Evolutionary conservation across 2,329 filamentous ascomycete genomes (phyloP).

Genomic region (Pseudophaeomoniella oleicola): DNA sequence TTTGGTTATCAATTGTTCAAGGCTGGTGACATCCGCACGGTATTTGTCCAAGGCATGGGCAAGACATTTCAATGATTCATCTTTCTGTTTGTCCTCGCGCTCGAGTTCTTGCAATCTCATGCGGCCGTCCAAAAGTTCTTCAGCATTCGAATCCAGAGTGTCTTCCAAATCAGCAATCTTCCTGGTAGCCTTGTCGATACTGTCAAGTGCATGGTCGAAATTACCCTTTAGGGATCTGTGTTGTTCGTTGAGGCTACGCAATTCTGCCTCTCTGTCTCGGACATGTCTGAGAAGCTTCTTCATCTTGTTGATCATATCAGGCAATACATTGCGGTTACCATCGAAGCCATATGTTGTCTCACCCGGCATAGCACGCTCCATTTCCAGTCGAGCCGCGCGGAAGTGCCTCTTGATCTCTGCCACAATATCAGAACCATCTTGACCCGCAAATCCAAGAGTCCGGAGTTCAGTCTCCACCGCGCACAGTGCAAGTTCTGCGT

Average conservation of each 20-base stretch:
- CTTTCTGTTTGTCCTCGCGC: slow-evolving; percentile 23
- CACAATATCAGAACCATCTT: slow-evolving; percentile 17
- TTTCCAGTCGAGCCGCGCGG: slow-evolving; percentile 25
- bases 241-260: slow-evolving; percentile 20
- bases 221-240: slow-evolving; percentile 27
- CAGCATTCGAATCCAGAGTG: slow-evolving; percentile 24
- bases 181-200: slow-evolving; percentile 21
- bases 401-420: slow-evolving; percentile 23
- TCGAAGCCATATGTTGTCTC: slow-evolving; percentile 24
- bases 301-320: slow-evolving; percentile 24
- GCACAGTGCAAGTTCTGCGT: slow-evolving; percentile 21
- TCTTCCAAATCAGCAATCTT: slow-evolving; percentile 24
- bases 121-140: slow-evolving; percentile 29
- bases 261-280: slow-evolving; percentile 18
- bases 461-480: slow-evolving; percentile 20
- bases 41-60: slow-evolving; percentile 28
- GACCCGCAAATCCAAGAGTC: slow-evolving; percentile 23
- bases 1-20: slow-evolving; percentile 26
- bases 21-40: slow-evolving; percentile 23
- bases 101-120: slow-evolving; percentile 28
- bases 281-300: slow-evolving; percentile 15
- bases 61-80: slow-evolving; percentile 25
- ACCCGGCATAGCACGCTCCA: slow-evolving; percentile 28
- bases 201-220: slow-evolving; percentile 25
- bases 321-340: slow-evolving; percentile 22